phyloP scores from a whole-genome alignment of 768 basidiomycete genomes.

The Panaeolus papilionaceus region DNA sequence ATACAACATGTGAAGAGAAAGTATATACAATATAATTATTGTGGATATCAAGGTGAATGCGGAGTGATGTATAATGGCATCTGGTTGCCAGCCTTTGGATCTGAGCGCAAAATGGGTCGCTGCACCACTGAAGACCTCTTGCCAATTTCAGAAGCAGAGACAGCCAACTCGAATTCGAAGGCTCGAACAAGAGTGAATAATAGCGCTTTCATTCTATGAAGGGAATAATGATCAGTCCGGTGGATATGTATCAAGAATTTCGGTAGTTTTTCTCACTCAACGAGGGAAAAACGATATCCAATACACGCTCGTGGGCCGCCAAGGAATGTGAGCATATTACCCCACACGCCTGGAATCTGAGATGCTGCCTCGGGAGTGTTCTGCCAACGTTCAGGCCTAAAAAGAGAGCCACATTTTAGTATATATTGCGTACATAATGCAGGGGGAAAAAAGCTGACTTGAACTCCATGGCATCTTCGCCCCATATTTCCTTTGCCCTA shows the following conservation, averaged over 20 bases:
- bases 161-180: constrained; percentile 57
- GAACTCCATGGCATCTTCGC: constrained; percentile 67
- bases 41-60: background rate
- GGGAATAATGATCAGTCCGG: background rate
- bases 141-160: constrained; percentile 43
- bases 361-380: constrained; percentile 46
- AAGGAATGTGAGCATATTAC: constrained; percentile 64
- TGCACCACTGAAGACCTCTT: constrained; percentile 44
- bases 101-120: constrained; percentile 51
- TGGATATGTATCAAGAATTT: background rate
- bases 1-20: background rate
- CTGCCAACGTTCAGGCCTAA: constrained; percentile 70
- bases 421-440: background rate
- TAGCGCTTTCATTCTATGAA: constrained; percentile 37
- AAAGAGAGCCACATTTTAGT: background rate
- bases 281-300: constrained; percentile 67
- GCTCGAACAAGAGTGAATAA: constrained; percentile 39
- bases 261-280: constrained; percentile 49
- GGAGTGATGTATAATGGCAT: constrained; percentile 50
- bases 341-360: constrained; percentile 64
- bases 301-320: constrained; percentile 73
- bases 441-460: constrained; percentile 38
- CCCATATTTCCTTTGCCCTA: constrained; percentile 60
- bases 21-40: too few relatives aligned
- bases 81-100: constrained; percentile 47